Base-by-base conservation (phyloP, 305 asterid genomes). In the Fraxinus sp. region DNA sequence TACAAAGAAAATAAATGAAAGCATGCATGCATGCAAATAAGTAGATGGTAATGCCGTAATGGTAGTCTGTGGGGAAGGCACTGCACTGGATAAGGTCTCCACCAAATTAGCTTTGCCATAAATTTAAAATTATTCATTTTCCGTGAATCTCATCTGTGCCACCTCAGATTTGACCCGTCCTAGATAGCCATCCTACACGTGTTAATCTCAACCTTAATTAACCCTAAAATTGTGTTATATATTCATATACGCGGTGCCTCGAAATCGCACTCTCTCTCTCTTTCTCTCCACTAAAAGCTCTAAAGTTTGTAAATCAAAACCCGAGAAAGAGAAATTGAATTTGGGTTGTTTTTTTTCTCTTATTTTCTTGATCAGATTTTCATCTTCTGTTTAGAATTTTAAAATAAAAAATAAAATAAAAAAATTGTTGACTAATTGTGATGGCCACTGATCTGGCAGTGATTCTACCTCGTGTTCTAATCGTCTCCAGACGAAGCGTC, bases 401-500 rank as follows among this genome's bases (percentile, higher is more conserved):
- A n/a, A n/a, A n/a, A n/a, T n/a, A n/a, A n/a, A n/a, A n/a, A n/a
- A n/a, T n/a, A n/a, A n/a, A n/a, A n/a, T n/a, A n/a, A n/a, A n/a
- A n/a, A 35, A 35, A 5, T 26, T 66, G 7, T 66, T 11, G 36
- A 4, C 13, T 66, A 35, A 8, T 71, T 59, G 76, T 82, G 82
- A 89, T 90, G 95, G 93, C 94, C 76, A 86, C 85, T 73, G 91
- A 93, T 73, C 95, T 93, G 46, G 88, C 94, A 1, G 91, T 88
- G 20, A 91, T 92, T 41, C 86, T 93, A 78, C 97, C 97, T 79
- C 94, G 97, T 2, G 97, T 93, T 77, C 93, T 93, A 57, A 91
- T 93, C 75, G 97, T 93, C 71, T 93, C 97, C 68, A 87, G 97
- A 82, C 91, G 97, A 66, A 86, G 86, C 85, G 95, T 93, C 85